phyloP scores from a whole-genome alignment of 768 basidiomycete genomes.

The Pisolithus sp. region DNA sequence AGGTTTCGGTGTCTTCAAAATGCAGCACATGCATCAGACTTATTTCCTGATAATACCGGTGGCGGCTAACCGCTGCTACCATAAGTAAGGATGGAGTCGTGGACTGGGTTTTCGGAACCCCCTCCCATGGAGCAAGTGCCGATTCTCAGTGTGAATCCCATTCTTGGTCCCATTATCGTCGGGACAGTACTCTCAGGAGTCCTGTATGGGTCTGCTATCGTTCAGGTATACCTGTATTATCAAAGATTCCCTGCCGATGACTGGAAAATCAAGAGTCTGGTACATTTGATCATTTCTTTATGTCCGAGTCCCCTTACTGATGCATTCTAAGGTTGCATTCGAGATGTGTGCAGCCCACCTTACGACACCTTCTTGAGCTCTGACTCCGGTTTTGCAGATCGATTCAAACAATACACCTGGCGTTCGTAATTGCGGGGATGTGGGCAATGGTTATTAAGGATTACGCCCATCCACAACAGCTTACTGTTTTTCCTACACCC shows the following conservation, averaged over 20 bases:
- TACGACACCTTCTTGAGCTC: background rate
- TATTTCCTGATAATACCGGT: background rate
- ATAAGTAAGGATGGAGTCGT: background rate
- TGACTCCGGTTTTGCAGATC: background rate
- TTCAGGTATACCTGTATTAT: slow-evolving; percentile 18
- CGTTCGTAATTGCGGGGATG: background rate
- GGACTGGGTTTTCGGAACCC: background rate
- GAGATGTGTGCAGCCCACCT: background rate
- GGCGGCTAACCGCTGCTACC: background rate
- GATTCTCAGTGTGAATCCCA: background rate
- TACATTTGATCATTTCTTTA: slow-evolving; percentile 2
- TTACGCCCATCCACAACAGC: background rate
- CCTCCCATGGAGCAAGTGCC: background rate
- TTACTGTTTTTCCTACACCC: background rate
- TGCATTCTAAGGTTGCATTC: background rate
- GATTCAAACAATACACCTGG: background rate
- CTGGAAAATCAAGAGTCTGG: slow-evolving; percentile 11
- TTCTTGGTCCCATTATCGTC: slow-evolving; percentile 18
- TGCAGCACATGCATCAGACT: background rate
- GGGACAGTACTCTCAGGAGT: slow-evolving; percentile 19
- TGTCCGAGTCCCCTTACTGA: background rate
- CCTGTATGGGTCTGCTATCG: slow-evolving; percentile 19
- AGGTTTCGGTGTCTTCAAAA: background rate
- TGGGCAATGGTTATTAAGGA: background rate
- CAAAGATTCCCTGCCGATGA: slow-evolving; percentile 13